Evolutionary conservation across 306 rosid genomes (phyloP), one percentile per base, ranked within the genome.

Genomic region (Castanopsis chinensis): DNA sequence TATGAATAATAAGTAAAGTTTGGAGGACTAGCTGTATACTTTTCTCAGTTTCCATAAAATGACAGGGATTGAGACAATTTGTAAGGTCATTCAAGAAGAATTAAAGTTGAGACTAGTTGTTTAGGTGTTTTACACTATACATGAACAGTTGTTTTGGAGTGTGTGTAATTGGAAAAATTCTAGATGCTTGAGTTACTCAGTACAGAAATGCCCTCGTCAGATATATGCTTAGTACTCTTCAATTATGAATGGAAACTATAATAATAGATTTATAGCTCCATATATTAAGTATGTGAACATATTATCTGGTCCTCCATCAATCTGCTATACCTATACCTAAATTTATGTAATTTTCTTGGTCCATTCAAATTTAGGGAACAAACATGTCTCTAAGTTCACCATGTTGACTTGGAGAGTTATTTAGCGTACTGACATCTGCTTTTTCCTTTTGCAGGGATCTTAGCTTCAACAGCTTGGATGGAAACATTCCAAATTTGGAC

Each of bases 381-480:
- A 18, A 5, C 72, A 19, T 19, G 4, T 9, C 72, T 67, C 3
- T 35, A 14, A 13, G 20, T 15, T 28, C 1, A 14, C 72, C 49
- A 35, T 33, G 7, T 33, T 67, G 27, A 32, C 15, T 33, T 19
- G 3, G 37, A 67, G 11, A 33, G 11, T 33, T 63, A 17, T 28
- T 63, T 19, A 23, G 37, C 4, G 0, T 49, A 49, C n/a, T 33
- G 10, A 67, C 72, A 19, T 67, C 17, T 35, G 15, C 19, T 35
- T 33, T 35, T 35, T 45, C 33, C 49, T 35, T 25, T 15, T 23
- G 68, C 49, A 82, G 79, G 25, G 86, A 82, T 78, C 79, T 83
- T 15, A 83, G 86, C 67, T 83, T 83, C 79, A 83, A 83, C 72
- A 78, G 68, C 32, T 45, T 83, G 68, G 72, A 73, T 56, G 86